Conservation (phyloP, 2,329 filamentous ascomycete genomes). For the Zymoseptoria brevis region DNA sequence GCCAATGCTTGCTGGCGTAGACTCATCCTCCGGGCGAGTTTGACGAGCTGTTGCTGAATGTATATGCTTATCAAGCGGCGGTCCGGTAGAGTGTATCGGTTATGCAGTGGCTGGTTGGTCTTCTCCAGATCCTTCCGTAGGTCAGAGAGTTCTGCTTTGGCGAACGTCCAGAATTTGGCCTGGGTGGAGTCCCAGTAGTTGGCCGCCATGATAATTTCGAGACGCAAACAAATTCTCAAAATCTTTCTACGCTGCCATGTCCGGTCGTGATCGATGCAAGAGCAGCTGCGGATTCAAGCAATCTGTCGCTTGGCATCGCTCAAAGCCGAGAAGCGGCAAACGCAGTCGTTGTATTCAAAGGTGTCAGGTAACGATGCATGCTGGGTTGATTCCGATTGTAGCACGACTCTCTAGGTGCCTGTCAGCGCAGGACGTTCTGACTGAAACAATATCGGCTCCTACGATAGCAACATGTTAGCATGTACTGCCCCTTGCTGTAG, state of each 20-base stretch:
- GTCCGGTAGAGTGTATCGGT: conserved; percentile 75
- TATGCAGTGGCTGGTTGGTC: conserved; percentile 59
- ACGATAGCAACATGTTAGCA: not conserved
- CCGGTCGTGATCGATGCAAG: not conserved
- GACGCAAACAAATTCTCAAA: not conserved
- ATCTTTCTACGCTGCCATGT: not conserved
- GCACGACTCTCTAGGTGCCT: too few species aligned
- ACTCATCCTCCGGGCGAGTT: conserved; percentile 74
- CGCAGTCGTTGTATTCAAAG: not conserved
- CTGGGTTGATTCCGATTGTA: too few species aligned
- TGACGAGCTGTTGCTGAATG: conserved; percentile 78
- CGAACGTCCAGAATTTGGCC: conserved; percentile 81
- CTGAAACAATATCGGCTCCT: not conserved
- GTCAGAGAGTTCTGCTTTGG: conserved; percentile 67
- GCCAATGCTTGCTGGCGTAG: conserved; percentile 87
- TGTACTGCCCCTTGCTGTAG: not conserved
- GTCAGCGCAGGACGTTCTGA: not conserved
- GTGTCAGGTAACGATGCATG: not conserved
- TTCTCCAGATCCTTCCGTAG: conserved; percentile 71
- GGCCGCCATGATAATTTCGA: conserved; percentile 64
- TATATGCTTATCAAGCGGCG: conserved; percentile 79
- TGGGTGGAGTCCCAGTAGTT: conserved; percentile 98
- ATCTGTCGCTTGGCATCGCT: not conserved
- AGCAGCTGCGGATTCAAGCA: conserved; percentile 2
- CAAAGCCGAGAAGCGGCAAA: not conserved